Conservation (phyloP, 169 alveolate species). For the Plasmodium gonderi region DNA sequence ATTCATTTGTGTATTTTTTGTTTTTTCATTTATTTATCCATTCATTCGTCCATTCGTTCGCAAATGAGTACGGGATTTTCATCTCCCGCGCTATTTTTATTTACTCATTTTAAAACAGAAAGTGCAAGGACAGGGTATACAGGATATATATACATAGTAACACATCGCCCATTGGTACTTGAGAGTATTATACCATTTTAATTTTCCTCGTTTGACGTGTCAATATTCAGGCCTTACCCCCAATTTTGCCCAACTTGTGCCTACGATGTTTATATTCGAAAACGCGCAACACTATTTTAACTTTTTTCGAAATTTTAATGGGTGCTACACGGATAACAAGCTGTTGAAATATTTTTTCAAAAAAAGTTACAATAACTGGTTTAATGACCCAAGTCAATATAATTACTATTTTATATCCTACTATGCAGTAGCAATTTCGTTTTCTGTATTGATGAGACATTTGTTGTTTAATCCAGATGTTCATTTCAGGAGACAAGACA, state of each 20-base stretch:
- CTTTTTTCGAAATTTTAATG: constrained; percentile 71
- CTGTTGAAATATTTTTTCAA: constrained; percentile 83
- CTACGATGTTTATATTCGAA: constrained; percentile 63
- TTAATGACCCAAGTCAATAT: constrained; percentile 85
- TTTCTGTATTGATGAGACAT: constrained; percentile 37
- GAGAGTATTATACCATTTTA: not conserved
- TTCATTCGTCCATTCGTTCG: not conserved
- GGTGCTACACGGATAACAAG: constrained; percentile 82
- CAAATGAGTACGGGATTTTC: not conserved
- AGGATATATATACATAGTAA: not conserved
- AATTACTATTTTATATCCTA: constrained; percentile 81
- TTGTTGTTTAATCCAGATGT: constrained; percentile 73
- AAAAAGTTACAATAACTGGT: constrained; percentile 84
- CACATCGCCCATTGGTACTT: not conserved
- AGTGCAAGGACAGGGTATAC: not conserved
- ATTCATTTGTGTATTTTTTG: not conserved
- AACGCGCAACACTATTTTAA: constrained; percentile 72
- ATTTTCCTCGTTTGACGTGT: too few relatives aligned
- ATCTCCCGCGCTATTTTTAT: not conserved
- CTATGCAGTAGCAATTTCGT: constrained; percentile 67
- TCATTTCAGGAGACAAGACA: constrained; percentile 76
- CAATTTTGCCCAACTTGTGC: not conserved
- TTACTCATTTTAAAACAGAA: not conserved
- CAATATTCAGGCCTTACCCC: not conserved
- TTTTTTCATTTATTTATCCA: too few relatives aligned